Conservation (phyloP, 495 filamentous ascomycete genomes). For the Neurospora pannonica region DNA sequence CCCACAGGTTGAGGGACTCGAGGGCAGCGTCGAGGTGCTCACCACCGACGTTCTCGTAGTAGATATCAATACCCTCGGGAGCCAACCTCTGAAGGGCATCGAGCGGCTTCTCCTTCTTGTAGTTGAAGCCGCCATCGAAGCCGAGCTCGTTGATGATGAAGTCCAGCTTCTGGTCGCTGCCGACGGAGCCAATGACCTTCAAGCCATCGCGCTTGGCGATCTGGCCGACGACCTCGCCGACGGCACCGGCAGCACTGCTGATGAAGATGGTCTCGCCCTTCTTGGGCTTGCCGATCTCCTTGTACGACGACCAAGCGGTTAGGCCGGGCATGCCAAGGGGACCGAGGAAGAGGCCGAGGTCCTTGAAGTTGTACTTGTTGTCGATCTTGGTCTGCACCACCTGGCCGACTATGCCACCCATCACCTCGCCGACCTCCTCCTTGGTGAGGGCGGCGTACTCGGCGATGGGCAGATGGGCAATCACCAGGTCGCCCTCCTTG, state of each 20-base stretch:
- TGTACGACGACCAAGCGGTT: conserved; percentile 71
- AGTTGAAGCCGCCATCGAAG: conserved; percentile 67
- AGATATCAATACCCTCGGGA: conserved; percentile 83
- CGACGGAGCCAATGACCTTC: conserved; percentile 62
- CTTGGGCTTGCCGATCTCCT: conserved; percentile 76
- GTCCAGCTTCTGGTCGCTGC: conserved; percentile 59
- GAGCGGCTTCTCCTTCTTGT: conserved; percentile 51
- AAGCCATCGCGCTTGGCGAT: conserved; percentile 82
- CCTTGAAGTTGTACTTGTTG: conserved; percentile 51
- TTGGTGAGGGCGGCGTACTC: conserved; percentile 46
- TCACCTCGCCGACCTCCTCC: conserved; percentile 12
- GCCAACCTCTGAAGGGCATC: conserved; percentile 67
- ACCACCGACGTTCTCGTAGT: conserved; percentile 92
- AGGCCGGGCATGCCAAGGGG: conserved; percentile 82
- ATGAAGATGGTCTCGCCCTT: conserved; percentile 87
- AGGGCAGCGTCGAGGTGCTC: conserved; percentile 76
- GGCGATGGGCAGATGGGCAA: conserved; percentile 49
- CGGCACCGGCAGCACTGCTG: conserved; percentile 71
- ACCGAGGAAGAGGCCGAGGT: conserved; percentile 56
- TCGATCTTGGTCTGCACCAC: conserved; percentile 34
- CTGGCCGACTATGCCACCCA: background rate
- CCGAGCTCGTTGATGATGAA: conserved; percentile 55
- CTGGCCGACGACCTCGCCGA: conserved; percentile 78
- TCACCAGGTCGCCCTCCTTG: conserved; percentile 58
- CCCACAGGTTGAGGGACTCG: conserved; percentile 55